Base-by-base conservation (phyloP, 1,139 yeast genomes). In the Wickerhamiella infanticola region DNA sequence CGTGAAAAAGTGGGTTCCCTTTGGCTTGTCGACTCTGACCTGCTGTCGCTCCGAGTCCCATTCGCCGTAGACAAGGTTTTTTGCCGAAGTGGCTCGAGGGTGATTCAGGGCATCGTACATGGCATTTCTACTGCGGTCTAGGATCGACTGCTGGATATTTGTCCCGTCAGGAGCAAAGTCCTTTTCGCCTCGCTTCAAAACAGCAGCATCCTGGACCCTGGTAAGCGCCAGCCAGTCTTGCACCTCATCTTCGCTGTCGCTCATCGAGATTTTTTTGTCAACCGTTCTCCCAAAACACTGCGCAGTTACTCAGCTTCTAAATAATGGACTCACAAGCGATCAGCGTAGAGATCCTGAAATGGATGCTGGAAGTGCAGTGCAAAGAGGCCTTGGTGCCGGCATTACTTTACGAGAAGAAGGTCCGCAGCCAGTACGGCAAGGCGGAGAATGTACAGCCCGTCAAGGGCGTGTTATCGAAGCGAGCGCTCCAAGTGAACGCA, bases 91-190 rank as follows among this genome's bases (percentile, higher is more conserved):
- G 3, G 80, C 78, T 41, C 95, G 68, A 1, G 74, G 72, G 1
- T 71, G 71, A 1, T 60, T 59, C 35, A 88, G 63, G 0, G 94
- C 93, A 3, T 66, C 64, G 57, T 75, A 85, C 95, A 88, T 86
- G 29, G 82, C 77, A 25, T 72, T 63, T 45, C 82, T 67, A 7
- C 93, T 77, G 35, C 69, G 70, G 7, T 65, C 64, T 4, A 88
- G 65, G 23, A 70, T 66, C 4, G 63, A 56, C 2, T 58, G 59
- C 61, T 88, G 96, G 25, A 72, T 66, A 3, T 62, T 58, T 0
- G 93, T 79, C 0, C 88, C 85, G 60, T 81, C 90, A 0, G 94
- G 95, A 50, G 78, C 94, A 54, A 79, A 81, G 53, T 84, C 95
- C 60, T 88, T 88, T 49, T 78, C 90, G 2, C 95, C 95, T 51